Base-by-base conservation (phyloP, 768 basidiomycete genomes). In the Albatrellus ellisii region DNA sequence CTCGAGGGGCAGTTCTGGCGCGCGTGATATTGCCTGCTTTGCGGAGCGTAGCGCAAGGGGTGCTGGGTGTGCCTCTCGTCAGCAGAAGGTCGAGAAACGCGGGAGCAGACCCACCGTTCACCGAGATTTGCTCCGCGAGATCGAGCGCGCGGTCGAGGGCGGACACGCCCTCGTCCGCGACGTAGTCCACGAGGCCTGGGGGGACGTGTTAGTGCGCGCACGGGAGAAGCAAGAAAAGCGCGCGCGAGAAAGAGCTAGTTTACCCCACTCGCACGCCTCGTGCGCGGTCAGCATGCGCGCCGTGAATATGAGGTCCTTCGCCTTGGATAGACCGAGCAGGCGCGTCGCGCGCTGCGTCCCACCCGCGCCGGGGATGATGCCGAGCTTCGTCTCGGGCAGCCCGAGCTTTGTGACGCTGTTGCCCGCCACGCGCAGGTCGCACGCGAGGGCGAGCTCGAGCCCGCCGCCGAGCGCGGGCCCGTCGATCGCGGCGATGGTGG, bases 401-500 rank as follows among this genome's bases (percentile, higher is more conserved):
- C 90, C 88, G 37, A 97, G 82, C 61, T 89, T 90, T 40, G 79
- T 77, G 31, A 87, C 88, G 41, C 60, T 56, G 48, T 72, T 59
- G 89, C 90, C 86, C 46, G 83, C 90, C 21, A 94, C 79, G 26
- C 91, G 75, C 53, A 97, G 60, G 65, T 97, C 91, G 61, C 89
- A 94, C 2, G 87, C 82, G 41, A 97, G 68, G 44, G 80, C 71
- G 44, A 95, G 60, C 59, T 97, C 91, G 22, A 91, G 68, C 2
- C 91, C 91, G n/a, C 91, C 91, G 8, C 91, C 91, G 0, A 97
- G 68, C 7, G 91, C 91, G 15, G 86, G 87, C 0, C 91, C 91
- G 56, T 95, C 91, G 31, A 97, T 84, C 4, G 90, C 88, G 26
- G 84, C 84, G 43, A 95, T 84, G 12, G 88, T 92, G 3, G 91